Evolutionary conservation across 2,329 filamentous ascomycete species (phyloP).

Genomic region (Colletotrichum godetiae): DNA sequence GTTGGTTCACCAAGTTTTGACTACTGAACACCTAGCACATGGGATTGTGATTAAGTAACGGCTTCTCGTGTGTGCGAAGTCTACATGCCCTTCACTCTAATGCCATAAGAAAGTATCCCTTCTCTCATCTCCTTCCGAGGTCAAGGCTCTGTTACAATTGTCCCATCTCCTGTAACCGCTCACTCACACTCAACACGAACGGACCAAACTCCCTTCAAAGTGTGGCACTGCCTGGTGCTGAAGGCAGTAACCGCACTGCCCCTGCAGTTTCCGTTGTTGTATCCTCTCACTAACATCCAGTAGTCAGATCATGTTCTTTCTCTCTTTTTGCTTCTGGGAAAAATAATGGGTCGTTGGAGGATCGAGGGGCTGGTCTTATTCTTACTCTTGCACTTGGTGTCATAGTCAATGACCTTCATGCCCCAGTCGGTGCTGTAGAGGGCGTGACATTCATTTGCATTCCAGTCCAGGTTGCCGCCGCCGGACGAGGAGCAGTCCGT

Average conservation of each 20-base stretch:
- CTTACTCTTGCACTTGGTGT: constrained; percentile 7
- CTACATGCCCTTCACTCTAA: not conserved
- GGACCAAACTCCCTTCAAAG: not conserved
- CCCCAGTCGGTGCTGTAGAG: not conserved
- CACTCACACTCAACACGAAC: not conserved
- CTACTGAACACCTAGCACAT: not conserved
- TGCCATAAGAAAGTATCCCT: not conserved
- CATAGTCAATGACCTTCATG: constrained; percentile 1
- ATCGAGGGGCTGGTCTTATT: not conserved
- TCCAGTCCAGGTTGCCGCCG: not conserved
- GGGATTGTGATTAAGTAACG: not conserved
- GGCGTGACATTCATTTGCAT: not conserved
- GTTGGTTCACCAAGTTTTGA: no score
- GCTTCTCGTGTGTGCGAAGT: not conserved
- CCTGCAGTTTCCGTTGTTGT: not conserved
- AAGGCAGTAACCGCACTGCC: not conserved
- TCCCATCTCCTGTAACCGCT: not conserved
- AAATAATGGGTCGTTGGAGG: no score
- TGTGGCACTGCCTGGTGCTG: not conserved
- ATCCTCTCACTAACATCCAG: not conserved
- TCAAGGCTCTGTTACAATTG: not conserved
- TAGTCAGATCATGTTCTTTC: not conserved
- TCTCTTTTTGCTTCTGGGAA: no score
- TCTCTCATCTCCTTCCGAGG: not conserved
- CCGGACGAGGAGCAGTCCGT: not conserved